Evolutionary conservation across 2,329 filamentous ascomycete genomes (phyloP), one percentile per base, ranked within the genome.

Genomic region (Penicillium sp.): DNA sequence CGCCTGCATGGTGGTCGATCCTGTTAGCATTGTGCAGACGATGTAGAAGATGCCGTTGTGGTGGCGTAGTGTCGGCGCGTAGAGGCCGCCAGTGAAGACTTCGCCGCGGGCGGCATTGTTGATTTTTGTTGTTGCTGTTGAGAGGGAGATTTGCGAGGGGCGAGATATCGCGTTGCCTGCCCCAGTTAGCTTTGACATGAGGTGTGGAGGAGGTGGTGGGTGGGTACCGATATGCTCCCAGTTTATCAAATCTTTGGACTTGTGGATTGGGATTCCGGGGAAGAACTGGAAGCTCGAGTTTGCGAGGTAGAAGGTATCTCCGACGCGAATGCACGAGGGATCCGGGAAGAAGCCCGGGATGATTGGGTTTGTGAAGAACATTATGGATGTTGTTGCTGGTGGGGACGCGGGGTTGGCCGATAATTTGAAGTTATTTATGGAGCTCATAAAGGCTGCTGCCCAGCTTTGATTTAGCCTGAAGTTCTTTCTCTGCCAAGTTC

Each of bases 241-340:
- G 56, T 67, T 66, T 31, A 70, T 56, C 3, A 79, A 67, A 56
- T 79, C 73, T 29, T 71, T 71, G 7, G 75, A 78, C 21, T 71
- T 70, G 75, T 72, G 65, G 31, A 69, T 67, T 0, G 88, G 88
- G n/a, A 90, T 79, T 58, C 90, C 88, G 1, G 91, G 82, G 68
- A 91, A 92, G 4, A 91, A 86, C 67, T 91, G 92, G 2, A 90
- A 90, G 1, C 86, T 85, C 35, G 91, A 84, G 64, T 90, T 86
- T 47, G 91, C 85, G 67, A 75, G 61, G 60, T 71, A 70, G 26
- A 69, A 69, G n/a, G 51, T 51, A 38, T 60, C 66, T 15, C 23
- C 67, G 2, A 69, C 62, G 11, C 19, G 53, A 35, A 67, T 49
- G 30, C 26, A 26, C 1, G 26, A 26, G 26, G 26, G 26, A 26